Evolutionary conservation across 179 eudicot species (phyloP).

Genomic region (Spinacia oleracea): DNA sequence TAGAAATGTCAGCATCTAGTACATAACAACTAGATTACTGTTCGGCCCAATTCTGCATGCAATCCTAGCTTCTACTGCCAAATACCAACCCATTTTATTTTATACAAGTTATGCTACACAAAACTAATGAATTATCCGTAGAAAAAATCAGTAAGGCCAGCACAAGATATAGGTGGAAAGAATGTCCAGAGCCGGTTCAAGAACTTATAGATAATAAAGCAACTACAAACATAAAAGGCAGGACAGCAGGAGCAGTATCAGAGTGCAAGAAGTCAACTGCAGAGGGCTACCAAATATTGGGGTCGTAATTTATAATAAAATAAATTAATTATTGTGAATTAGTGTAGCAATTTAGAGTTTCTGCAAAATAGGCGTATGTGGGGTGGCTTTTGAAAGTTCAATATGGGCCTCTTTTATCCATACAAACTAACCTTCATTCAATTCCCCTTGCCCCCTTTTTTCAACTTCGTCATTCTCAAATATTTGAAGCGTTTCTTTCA

Average conservation of each 20-base stretch:
- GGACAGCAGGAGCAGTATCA: not conserved
- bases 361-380: not conserved
- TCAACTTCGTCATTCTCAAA: not conserved
- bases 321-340: too few relatives aligned
- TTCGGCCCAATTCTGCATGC: not conserved
- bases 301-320: too few relatives aligned
- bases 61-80: not conserved
- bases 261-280: too few relatives aligned
- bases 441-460: not conserved
- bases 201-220: not conserved
- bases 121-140: not conserved
- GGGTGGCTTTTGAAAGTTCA: not conserved
- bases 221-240: not conserved
- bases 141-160: not conserved
- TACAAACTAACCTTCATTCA: not conserved
- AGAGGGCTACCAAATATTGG: too few relatives aligned
- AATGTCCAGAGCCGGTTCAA: not conserved
- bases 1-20: not conserved
- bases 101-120: not conserved
- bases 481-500: not conserved
- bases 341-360: too few relatives aligned
- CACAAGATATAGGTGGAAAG: not conserved
- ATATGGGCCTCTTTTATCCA: not conserved
- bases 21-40: not conserved
- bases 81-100: not conserved